Evolutionary conservation across 2,329 filamentous ascomycete genomes (phyloP), one percentile per base, ranked within the genome.

Genomic region (Pseudogymnoascus sp.): DNA sequence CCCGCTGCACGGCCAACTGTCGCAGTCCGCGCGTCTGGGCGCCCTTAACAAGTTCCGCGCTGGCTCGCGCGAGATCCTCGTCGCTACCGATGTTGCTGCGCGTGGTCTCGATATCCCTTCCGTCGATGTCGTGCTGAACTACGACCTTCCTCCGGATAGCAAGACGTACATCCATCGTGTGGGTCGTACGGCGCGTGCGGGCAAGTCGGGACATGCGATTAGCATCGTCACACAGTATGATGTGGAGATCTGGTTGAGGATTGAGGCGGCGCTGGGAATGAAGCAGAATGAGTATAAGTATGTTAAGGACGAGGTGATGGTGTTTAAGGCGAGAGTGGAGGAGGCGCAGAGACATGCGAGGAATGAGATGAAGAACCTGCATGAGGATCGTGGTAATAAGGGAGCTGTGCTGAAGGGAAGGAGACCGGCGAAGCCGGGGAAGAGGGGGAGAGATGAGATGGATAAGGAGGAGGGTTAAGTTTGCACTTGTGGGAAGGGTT

Each of bases 101-200:
- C 87, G 92, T 73, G 93, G 92, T 80, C 81, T 97, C 5, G 92
- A 97, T 78, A 96, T 97, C 55, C 92, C 92, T 11, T 88, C 85
- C n/a, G 92, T 97, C 11, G 91, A 96, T 67, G 78, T 93, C 0
- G 90, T 97, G 2, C 74, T 96, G 67, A 96, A 96, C 76, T 90
- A 87, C 67, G 92, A 96, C 70, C 77, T 96, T 2, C 91, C 92
- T 0, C 83, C 86, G 28, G 91, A 95, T 75, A 90, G 85, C 69
- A 95, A 96, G 76, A 96, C 92, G 0, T 96, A 96, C 69, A 89
- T 96, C 33, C 92, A 96, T 75, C 84, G 92, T 60, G 91, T 96
- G 0, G 92, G 92, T 19, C 88, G 92, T 68, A 96, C 92, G 0
- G 92, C 92, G 0, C 85, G 92, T 75, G 92, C 92, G 0, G 92